These are phyloP conservation scores for Helicocarpus griseus DNA, from an alignment of 2,329 filamentous ascomycete species.

Conservation along the genomic window DNA sequence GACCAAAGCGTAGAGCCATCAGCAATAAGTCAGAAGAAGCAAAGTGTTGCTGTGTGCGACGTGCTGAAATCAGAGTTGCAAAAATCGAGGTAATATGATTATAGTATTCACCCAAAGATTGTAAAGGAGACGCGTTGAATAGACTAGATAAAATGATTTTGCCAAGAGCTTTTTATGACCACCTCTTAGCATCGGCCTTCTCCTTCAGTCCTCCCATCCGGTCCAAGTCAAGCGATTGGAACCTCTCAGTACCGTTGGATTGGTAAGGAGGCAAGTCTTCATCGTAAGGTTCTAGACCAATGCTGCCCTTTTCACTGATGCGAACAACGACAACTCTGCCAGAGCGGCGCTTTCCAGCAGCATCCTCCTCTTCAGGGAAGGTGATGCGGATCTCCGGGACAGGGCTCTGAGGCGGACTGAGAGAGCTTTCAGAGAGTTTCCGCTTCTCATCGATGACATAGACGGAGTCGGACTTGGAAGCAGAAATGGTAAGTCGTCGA, in stretches of 20 bases:
- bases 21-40: not conserved
- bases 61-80: too few relatives aligned
- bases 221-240: constrained; percentile 91
- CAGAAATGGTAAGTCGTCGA: constrained; percentile 50
- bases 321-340: constrained; percentile 86
- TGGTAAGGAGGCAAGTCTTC: constrained; percentile 77
- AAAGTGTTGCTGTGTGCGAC: not conserved
- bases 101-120: not conserved
- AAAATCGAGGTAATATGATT: too few relatives aligned
- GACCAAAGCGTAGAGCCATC: not conserved
- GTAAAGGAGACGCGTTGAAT: too few relatives aligned
- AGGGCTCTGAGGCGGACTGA: constrained; percentile 66
- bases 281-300: constrained; percentile 75
- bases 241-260: constrained; percentile 65
- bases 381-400: constrained; percentile 97
- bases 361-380: constrained; percentile 87
- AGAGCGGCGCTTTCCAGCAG: constrained; percentile 63
- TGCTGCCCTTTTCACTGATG: constrained; percentile 72
- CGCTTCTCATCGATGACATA: constrained; percentile 73
- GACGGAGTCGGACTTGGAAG: constrained; percentile 56
- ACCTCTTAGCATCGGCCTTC: constrained; percentile 46
- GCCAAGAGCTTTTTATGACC: too few relatives aligned
- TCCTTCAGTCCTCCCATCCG: constrained; percentile 90
- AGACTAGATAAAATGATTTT: too few relatives aligned
- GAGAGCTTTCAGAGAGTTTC: constrained; percentile 65